phyloP scores from a whole-genome alignment of 1,284 basidiomycete species.

The Pseudozyma tsukubaensis region DNA sequence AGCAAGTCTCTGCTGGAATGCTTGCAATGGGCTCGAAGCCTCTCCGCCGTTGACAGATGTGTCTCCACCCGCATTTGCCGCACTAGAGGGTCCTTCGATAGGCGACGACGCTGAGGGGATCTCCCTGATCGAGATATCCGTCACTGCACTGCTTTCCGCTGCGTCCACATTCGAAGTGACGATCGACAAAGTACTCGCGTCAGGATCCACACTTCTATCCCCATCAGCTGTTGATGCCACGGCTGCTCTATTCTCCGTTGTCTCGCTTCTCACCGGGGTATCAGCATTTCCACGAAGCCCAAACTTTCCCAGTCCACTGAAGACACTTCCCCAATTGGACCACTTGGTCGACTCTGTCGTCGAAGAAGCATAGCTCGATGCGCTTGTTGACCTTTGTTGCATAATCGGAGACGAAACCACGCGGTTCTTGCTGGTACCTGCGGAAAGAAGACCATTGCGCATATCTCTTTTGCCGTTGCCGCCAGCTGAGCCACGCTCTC shows the following conservation, averaged over 20 bases:
- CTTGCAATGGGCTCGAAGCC: conserved; percentile 36
- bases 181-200: conserved; percentile 2
- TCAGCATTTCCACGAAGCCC: conserved; percentile 21
- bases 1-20: too few relatives aligned
- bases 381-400: conserved; percentile 34
- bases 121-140: background rate
- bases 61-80: background rate
- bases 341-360: conserved; percentile 25
- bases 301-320: conserved; percentile 36
- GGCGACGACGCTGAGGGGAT: conserved; percentile 14
- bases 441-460: conserved; percentile 30
- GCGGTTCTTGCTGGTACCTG: conserved; percentile 25
- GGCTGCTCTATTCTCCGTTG: background rate
- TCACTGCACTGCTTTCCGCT: conserved; percentile 3
- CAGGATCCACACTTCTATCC: conserved; percentile 3
- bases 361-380: conserved; percentile 32
- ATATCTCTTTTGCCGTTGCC: conserved; percentile 30
- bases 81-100: conserved; percentile 17
- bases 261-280: conserved; percentile 10
- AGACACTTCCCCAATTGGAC: conserved; percentile 50
- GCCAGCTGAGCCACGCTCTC: conserved; percentile 20
- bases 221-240: background rate
- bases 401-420: conserved; percentile 35
- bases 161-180: conserved; percentile 6
- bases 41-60: background rate